phyloP scores from a whole-genome alignment of 208 protist species.

The Trichomonas vaginalis region DNA sequence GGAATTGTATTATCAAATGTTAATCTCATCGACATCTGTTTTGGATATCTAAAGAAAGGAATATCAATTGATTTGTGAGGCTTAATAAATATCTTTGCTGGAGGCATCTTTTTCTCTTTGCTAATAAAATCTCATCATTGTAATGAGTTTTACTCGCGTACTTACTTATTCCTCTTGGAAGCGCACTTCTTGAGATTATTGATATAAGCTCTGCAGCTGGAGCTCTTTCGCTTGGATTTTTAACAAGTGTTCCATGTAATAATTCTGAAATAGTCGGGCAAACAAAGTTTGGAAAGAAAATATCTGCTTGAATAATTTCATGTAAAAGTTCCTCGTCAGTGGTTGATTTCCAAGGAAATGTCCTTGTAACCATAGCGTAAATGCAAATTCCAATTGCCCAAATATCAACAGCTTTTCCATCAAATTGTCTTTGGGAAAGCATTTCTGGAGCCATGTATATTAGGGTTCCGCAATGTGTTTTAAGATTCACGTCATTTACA shows the following conservation, averaged over 20 bases:
- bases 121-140: not conserved
- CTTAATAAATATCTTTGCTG: not conserved
- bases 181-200: not conserved
- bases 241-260: not conserved
- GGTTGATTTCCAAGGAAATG: not conserved
- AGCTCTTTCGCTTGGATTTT: not conserved
- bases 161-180: not conserved
- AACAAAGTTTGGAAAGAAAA: not conserved
- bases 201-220: not conserved
- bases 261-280: not conserved
- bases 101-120: not conserved
- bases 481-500: not conserved
- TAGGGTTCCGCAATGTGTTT: not conserved
- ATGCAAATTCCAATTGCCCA: not conserved
- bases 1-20: too few relatives aligned
- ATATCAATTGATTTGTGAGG: not conserved
- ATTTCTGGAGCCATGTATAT: not conserved
- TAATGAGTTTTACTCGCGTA: not conserved
- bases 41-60: not conserved
- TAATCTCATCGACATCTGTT: too few relatives aligned
- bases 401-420: not conserved
- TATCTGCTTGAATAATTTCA: not conserved
- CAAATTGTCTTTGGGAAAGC: not conserved
- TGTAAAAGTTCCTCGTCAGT: not conserved
- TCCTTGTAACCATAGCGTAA: not conserved